Base-by-base conservation (phyloP, 2,329 filamentous ascomycete species). In the Ampelomyces quisqualis region DNA sequence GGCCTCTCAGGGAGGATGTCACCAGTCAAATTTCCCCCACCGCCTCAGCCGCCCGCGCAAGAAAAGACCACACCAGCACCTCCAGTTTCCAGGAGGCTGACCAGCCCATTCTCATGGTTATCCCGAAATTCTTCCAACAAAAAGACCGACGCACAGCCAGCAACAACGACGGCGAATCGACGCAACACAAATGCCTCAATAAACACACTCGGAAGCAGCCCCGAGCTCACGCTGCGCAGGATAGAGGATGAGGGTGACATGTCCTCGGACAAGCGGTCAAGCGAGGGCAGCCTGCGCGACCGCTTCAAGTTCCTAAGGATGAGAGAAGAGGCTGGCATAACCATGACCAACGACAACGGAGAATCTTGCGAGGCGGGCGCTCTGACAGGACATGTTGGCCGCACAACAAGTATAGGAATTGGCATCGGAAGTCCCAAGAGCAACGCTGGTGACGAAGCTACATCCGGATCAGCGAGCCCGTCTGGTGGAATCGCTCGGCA, bases 141-240 rank as follows among this genome's bases (percentile, higher is more conserved):
- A 77, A 62, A 80, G 37, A 65, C 73, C 28, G 77, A 80, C 36
- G 77, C 82, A 9, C 77, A 79, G 5, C 77, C 85, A 13, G 61
- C 77, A 45, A 71, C 77, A n/a, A 28, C 26, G 21, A 58, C 77
- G 46, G 49, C 64, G 18, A 65, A 69, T 27, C 73, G 85, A 55
- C 78, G 88, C 62, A 88, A 91, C 60, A 95, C 89, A 1, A 82
- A 81, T 35, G 88, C 88, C 55, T 94, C 89, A 0, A 77, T 90
- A 36, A 83, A 85, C 14, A 94, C 89, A 0, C 62, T 90, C 34
- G 80, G 79, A 23, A 94, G 88, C 67, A 91, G 90, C 55, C 80
- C 87, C 3, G 89, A 95, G 61, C 80, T 89, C 73, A 86, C 85
- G 75, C 70, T 90, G 45, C 82, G 81, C 70, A 83, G 81, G 59